Base-by-base conservation (phyloP, 768 basidiomycete genomes). In the Pleurotus tuber-regium region DNA sequence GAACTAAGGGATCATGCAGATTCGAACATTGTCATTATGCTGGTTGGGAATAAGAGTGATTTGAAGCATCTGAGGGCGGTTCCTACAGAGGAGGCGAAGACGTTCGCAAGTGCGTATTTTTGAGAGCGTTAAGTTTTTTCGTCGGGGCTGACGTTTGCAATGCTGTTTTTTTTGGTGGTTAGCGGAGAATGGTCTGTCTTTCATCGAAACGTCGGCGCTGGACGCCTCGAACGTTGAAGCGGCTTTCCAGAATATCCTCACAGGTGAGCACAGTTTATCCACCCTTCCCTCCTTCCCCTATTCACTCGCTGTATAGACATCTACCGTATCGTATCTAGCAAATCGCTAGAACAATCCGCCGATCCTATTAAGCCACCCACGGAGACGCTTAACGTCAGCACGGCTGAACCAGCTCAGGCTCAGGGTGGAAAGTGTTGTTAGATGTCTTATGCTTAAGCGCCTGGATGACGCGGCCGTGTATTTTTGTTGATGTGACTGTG, bases 181-280 rank as follows among this genome's bases (percentile, higher is more conserved):
- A 92, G 92, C 89, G 60, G 93, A 96, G 73, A 93, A 95, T 63
- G 86, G 85, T 18, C 70, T 98, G 60, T 91, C 88, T 50, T 96
- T 96, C 79, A 96, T 99, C 59, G 96, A 99, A 78, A 99, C 96
- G 54, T 99, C 96, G 64, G 96, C 96, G 74, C 86, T 98, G 82
- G 97, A 99, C 84, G 92, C 96, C 61, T 95, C 93, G 44, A 97
- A 98, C 73, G 95, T 99, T 71, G 96, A 98, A 73, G 73, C 82
- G 52, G 97, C 96, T 44, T 99, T 99, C 86, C 94, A 98, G 69
- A 93, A 84, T 52, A 98, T 98, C 65, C 79, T 99, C 55, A 86
- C 89, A 39, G 94, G 94, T 92, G 43, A 46, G 83, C n/a, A 1
- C 12, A 11, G 29, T 35, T 2, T 1, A 31, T 24, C 11, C n/a